Evolutionary conservation across 2,329 filamentous ascomycete species (phyloP), one percentile per base, ranked within the genome.

Genomic region (Pyrenochaeta sp.): DNA sequence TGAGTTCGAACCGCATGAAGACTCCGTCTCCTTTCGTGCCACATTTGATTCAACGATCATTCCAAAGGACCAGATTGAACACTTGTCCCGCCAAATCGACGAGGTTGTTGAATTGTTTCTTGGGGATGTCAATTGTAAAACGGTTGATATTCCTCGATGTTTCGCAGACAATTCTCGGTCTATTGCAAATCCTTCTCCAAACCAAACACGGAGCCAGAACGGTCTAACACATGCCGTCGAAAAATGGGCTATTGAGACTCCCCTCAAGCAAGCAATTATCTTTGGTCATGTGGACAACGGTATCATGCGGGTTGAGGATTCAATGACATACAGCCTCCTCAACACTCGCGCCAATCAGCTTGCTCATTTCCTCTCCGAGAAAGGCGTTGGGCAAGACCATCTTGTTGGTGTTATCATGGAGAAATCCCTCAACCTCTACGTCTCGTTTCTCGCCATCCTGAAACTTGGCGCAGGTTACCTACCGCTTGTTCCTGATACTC

Each of bases 401-500:
- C 72, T 89, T 7, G 75, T 95, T n/a, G 85, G 85, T 22, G 81
- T 96, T 30, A 77, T 87, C 31, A 86, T 95, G 81, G 82, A 92
- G 15, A 95, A 94, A 63, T 92, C 86, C 0, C 67, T 84, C 1
- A 69, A 84, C 18, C 72, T 95, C 0, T 96, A 96, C 61, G 77
- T 85, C 19, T 79, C 84, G 0, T 89, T 96, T 18, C 75, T 96
- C 20, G 90, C 84, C 1, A 80, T 86, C 15, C 69, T 90, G 21
- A 95, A 95, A 60, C 75, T 83, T 4, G 89, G 90, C 7, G 86
- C 85, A 58, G 89, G 85, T 6, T 94, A 95, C 61, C 72, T 96
- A n/a, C 90, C 90, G 0, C 76, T 96, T 3, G 78, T 89, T 1
- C 87, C 89, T 1, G 83, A 81, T n/a, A 88, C 86, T 0, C 89